These are phyloP conservation scores for Pythium dissimile DNA, from an alignment of 352 stramenopile genomes.

Conservation along the genomic window DNA sequence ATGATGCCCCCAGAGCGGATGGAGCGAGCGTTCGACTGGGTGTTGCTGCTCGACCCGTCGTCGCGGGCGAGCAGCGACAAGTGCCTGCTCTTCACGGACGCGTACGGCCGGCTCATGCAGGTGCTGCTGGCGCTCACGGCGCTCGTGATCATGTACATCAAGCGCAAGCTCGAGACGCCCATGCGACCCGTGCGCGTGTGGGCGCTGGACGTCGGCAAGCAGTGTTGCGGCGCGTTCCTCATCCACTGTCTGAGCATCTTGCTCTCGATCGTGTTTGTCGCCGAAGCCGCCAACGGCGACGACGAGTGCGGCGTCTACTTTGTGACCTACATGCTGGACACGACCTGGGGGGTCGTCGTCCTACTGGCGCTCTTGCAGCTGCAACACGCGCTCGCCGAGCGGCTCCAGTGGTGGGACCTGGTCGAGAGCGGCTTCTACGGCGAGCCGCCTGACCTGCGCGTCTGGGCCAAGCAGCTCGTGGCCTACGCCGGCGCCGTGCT, in stretches of 20 bases:
- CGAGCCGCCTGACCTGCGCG: conserved; percentile 44
- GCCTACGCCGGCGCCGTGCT: conserved; percentile 41
- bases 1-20: not conserved
- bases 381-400: conserved; percentile 37
- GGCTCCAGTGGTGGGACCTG: conserved; percentile 32
- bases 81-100: conserved; percentile 71
- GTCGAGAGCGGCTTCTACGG: conserved; percentile 65
- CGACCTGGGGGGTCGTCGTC: conserved; percentile 48
- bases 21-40: conserved; percentile 13
- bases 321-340: conserved; percentile 63
- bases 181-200: conserved; percentile 69
- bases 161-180: conserved; percentile 71
- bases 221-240: conserved; percentile 53
- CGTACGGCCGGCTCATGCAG: conserved; percentile 57
- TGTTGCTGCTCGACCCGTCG: conserved; percentile 7
- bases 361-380: conserved; percentile 41
- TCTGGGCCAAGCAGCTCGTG: conserved; percentile 57
- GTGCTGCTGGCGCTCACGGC: conserved; percentile 44
- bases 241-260: conserved; percentile 64
- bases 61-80: conserved; percentile 21
- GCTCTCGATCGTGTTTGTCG: conserved; percentile 54
- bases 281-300: conserved; percentile 31
- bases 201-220: conserved; percentile 68
- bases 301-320: conserved; percentile 81
- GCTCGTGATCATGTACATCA: conserved; percentile 69